A percentile compares a stretch with the other conserved stretches of the same genome.
These are phyloP conservation scores for Penicillium sp. DNA, from an alignment of 2,329 filamentous ascomycete genomes.

Conservation along the genomic window DNA sequence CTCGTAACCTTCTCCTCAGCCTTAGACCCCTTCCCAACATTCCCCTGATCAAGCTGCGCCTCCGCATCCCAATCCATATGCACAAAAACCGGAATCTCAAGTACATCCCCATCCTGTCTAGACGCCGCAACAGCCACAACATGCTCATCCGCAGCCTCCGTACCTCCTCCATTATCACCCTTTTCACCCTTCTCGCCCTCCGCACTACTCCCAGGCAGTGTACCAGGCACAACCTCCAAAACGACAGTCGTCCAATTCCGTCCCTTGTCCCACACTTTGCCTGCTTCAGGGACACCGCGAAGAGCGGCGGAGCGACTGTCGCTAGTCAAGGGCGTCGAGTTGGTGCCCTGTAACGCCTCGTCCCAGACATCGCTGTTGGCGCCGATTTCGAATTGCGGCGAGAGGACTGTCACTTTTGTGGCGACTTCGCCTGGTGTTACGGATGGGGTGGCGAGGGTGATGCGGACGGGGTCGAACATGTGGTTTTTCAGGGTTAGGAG, in stretches of 20 bases:
- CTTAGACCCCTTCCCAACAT: conserved; percentile 48
- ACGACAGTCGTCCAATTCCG: conserved; percentile 95
- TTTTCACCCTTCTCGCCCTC: conserved; percentile 27
- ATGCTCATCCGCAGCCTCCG: conserved; percentile 33
- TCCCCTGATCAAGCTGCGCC: conserved; percentile 42
- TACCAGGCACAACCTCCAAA: conserved; percentile 74
- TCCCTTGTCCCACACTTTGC: conserved; percentile 93
- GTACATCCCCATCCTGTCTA: conserved; percentile 56
- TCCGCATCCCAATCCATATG: conserved; percentile 82
- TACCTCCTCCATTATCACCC: conserved; percentile 30
- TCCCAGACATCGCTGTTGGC: conserved; percentile 94
- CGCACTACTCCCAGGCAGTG: conserved; percentile 32
- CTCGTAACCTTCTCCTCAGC: conserved; percentile 68
- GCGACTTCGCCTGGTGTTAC: conserved; percentile 72
- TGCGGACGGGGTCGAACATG: conserved; percentile 82
- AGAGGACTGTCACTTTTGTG: conserved; percentile 83
- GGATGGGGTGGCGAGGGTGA: conserved; percentile 80
- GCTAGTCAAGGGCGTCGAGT: conserved; percentile 35
- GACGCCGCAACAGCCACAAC: conserved; percentile 18
- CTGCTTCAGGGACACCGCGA: conserved; percentile 64
- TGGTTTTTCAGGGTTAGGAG: conserved; percentile 90
- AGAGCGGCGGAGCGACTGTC: conserved; percentile 41
- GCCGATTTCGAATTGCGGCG: conserved; percentile 89
- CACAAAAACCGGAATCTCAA: conserved; percentile 95
- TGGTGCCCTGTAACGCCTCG: conserved; percentile 68